Evolutionary conservation across 2,329 filamentous ascomycete species (phyloP), one percentile per base, ranked within the genome.

Genomic region (Calonectria pseudoreteaudii): DNA sequence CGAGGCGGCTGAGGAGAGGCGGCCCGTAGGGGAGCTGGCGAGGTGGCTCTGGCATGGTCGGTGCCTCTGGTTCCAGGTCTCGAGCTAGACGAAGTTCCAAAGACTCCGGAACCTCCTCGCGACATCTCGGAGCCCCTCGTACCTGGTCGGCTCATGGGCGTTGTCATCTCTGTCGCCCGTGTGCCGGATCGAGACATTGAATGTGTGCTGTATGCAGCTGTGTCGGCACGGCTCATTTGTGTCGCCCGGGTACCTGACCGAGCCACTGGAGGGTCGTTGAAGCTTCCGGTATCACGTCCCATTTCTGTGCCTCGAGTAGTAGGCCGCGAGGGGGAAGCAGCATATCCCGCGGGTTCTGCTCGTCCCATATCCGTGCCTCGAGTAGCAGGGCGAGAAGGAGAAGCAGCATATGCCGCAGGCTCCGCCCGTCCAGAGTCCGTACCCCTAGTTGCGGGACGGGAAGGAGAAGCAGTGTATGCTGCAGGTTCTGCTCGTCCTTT

Each of bases 21-120:
- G 76, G 88, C 89, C 52, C 94, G 90, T 10, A 91, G 87, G 30
- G 94, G 91, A 31, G 91, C 91, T 36, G 95, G 95, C 10, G 94
- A 96, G 8, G 90, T 84, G 2, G 91, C 89, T 31, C 91, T 86
- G 26, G 91, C 90, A 73, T 91, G 86, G 64, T 92, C 90, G 75
- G 86, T 90, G 23, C 89, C 90, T 71, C 93, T 87, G 7, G 91
- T 93, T 16, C 87, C 86, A 4, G 92, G 89, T 16, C 92, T 89
- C 30, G 92, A 89, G 49, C 85, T 86, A 16, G 85, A 81, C 7
- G 86, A 83, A 20, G 81, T 77, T 50, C 83, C 83, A 58, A 79
- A 81, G 65, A 78, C 74, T 16, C 77, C 79, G 66, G 76, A 75
- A 38, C 82, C 82, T 2, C 79, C 79, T 44, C 79, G 76, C 28